A percentile compares a stretch with the other conserved stretches of the same genome.
phyloP scores from a whole-genome alignment of 2,329 filamentous ascomycete species.

The Drechslerella coelobrocha region DNA sequence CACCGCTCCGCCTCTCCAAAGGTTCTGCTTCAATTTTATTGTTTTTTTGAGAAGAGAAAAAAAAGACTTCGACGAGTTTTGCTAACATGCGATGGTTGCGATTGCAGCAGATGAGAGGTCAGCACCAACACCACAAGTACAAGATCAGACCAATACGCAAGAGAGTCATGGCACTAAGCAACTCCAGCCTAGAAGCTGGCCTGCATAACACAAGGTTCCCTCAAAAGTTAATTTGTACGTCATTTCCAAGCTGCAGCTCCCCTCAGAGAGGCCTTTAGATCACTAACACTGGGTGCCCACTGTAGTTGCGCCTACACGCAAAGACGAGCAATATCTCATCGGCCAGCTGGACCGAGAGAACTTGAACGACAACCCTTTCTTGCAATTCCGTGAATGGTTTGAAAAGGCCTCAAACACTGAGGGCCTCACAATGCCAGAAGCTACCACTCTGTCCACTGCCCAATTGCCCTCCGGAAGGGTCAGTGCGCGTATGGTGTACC shows the following conservation, averaged over 20 bases:
- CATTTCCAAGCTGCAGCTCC: neutral
- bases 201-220: constrained; percentile 39
- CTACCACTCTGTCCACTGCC: constrained; percentile 85
- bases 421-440: constrained; percentile 77
- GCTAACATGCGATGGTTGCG: constrained; percentile 15
- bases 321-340: constrained; percentile 78
- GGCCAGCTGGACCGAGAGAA: constrained; percentile 68
- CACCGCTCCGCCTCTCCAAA: too few relatives aligned
- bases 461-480: constrained; percentile 82
- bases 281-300: constrained; percentile 27
- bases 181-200: constrained; percentile 39
- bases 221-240: constrained; percentile 57
- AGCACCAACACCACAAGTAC: constrained; percentile 45
- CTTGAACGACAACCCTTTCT: constrained; percentile 71
- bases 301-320: constrained; percentile 63
- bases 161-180: constrained; percentile 47
- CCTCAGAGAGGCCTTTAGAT: constrained; percentile 1
- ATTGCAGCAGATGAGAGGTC: constrained; percentile 44
- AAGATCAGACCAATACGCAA: constrained; percentile 35
- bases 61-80: too few relatives aligned
- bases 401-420: constrained; percentile 68
- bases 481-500: constrained; percentile 84
- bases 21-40: too few relatives aligned
- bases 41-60: too few relatives aligned
- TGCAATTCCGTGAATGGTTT: constrained; percentile 93